Percentiles rank a stretch among this genome's conserved stretches.
These are phyloP conservation scores for Phanerochaete carnosa DNA, from an alignment of 768 basidiomycete species.

Conservation along the genomic window DNA sequence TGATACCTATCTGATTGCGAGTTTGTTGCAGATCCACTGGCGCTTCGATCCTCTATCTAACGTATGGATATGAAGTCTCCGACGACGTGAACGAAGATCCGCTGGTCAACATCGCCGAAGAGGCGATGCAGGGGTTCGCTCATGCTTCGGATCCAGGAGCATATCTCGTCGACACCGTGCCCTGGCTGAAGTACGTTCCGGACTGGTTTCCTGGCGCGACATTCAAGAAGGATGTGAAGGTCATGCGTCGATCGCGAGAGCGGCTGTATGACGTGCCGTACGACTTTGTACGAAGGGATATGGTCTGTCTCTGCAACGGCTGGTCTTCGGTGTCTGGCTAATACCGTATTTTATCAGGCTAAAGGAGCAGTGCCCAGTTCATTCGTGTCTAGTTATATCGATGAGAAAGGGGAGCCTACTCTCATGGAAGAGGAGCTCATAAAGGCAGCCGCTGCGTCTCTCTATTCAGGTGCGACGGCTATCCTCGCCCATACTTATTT, in stretches of 20 bases:
- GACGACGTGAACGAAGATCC: constrained; percentile 3
- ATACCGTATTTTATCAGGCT: background rate
- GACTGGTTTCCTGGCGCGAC: constrained; percentile 34
- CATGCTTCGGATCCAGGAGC: constrained; percentile 31
- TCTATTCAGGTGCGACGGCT: constrained; percentile 22
- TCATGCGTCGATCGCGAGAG: constrained; percentile 25
- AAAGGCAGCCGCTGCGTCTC: constrained; percentile 52
- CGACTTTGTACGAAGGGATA: constrained; percentile 44
- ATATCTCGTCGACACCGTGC: constrained; percentile 18
- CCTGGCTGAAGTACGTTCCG: constrained; percentile 32
- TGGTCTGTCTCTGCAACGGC: constrained; percentile 30
- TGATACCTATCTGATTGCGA: background rate
- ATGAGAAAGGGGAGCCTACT: constrained; percentile 25
- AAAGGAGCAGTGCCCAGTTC: background rate
- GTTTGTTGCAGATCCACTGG: constrained; percentile 4
- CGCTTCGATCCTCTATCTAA: constrained; percentile 7
- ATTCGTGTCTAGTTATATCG: constrained; percentile 6
- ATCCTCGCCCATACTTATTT: no score
- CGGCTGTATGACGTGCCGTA: constrained; percentile 42
- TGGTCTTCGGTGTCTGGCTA: background rate
- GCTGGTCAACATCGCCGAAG: constrained; percentile 31
- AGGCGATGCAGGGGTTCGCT: constrained; percentile 35
- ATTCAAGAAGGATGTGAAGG: constrained; percentile 23
- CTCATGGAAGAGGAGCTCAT: constrained; percentile 47
- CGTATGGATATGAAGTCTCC: constrained; percentile 19